These are phyloP conservation scores for Mortierella alpina DNA, from an alignment of 192 early-diverging fungal species.

Conservation along the genomic window DNA sequence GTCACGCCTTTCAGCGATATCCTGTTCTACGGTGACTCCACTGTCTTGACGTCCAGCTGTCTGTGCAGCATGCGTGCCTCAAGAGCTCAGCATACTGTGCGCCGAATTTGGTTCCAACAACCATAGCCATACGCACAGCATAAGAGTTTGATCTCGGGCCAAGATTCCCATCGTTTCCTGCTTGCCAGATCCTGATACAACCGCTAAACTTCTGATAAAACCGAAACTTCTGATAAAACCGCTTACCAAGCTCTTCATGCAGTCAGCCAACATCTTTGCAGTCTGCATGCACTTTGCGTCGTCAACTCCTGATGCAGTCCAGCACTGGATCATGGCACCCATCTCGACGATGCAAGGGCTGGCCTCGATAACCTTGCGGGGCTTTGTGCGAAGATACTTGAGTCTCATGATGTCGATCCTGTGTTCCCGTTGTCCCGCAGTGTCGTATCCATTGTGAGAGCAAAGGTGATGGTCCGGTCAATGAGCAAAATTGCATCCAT, in stretches of 20 bases:
- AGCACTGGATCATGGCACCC: conserved; percentile 71
- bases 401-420: conserved; percentile 60
- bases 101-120: too few relatives aligned
- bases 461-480: too few relatives aligned
- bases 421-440: neutral
- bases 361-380: conserved; percentile 64
- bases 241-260: conserved; percentile 69
- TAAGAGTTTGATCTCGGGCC: neutral
- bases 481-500: too few relatives aligned
- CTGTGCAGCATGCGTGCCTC: too few relatives aligned
- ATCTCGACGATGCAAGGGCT: conserved; percentile 68
- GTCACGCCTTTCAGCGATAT: too few relatives aligned
- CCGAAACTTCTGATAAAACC: conserved; percentile 1
- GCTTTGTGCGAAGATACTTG: conserved; percentile 68
- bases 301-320: conserved; percentile 65
- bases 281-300: conserved; percentile 62
- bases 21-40: too few relatives aligned
- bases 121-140: too few relatives aligned
- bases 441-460: too few relatives aligned
- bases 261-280: conserved; percentile 62
- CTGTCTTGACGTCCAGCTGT: too few relatives aligned
- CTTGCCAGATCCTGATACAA: neutral
- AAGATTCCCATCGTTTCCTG: neutral
- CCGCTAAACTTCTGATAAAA: neutral
- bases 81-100: too few relatives aligned